Evolutionary conservation across 2,329 filamentous ascomycete genomes (phyloP), one percentile per base, ranked within the genome.

Genomic region (Sporothrix protearum): DNA sequence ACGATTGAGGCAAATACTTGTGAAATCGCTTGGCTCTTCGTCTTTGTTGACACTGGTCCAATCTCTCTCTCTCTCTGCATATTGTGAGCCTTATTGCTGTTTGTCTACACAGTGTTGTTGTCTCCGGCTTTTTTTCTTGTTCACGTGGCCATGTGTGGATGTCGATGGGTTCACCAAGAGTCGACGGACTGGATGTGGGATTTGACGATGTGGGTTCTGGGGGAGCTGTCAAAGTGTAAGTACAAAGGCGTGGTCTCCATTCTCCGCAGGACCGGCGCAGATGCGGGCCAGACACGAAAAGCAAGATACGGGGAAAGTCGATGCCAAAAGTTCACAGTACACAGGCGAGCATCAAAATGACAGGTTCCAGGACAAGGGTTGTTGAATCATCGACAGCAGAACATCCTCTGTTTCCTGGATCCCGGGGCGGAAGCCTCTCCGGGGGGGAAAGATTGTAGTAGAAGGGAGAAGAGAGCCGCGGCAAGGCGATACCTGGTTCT

Each of bases 301-400:
- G 14, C 39, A 47, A 66, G 6, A 59, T 36, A 59, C 55, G 55
- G 14, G 28, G 16, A 59, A 25, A 25, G 57, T 12, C 10, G 57
- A 42, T 14, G 9, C 5, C 12, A 2, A 53, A 53, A 25, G 22
- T 28, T 12, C 14, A 53, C 22, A 68, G n/a, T 22, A 63, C 28
- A 30, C 42, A 16, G 7, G 9, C 9, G 22, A 51, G 64, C 45
- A 68, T 51, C 63, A 67, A 51, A 33, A 19, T 33, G 42, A 19
- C 61, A 68, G 33, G 67, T 57, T 69, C 51, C 49, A 69, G 67
- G 67, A 59, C 49, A 69, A 45, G 67, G 51, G 51, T 19, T 47
- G 45, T 30, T 69, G 67, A 57, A 59, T 57, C 67, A 69, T 59
- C 67, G 67, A 51, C 67, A 69, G 33, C 51, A 57, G 49, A 30